Base-by-base conservation (phyloP, 306 rosid genomes). In the Gleditsia sinensis region DNA sequence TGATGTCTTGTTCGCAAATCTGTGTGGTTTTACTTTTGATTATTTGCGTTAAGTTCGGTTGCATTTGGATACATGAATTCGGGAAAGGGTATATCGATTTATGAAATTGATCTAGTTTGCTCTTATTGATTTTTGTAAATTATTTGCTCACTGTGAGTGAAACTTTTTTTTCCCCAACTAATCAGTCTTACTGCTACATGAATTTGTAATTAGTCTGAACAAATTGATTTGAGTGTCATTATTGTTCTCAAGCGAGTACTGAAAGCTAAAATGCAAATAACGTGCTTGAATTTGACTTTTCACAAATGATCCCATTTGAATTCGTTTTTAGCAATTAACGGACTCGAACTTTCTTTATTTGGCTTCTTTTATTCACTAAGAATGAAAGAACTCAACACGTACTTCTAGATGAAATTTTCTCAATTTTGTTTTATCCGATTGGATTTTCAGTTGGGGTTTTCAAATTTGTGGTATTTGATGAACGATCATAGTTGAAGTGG, bases 21-120 rank as follows among this genome's bases (percentile, higher is more conserved):
- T 4, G 8, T 42, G 13, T 49, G 61, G 4, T 46, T 64, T 64
- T 46, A 55, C 30, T 32, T 12, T 3, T 39, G 6, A 19, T 34
- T 39, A 0, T 69, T 14, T 3, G 67, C 7, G 20, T 39, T 30
- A 32, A 58, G 55, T 62, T 3, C 13, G 16, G 53, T 67, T 78
- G 40, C 42, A 4, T 33, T 43, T 32, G 28, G 24, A 49, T 73
- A 16, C 1, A 1, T 51, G 46, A 25, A 67, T 63, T 50, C 37
- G 9, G 32, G 27, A 42, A 32, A 19, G 27, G 43, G 13, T 50
- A 24, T 66, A 28, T 57, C 2, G 59, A 67, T 58, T 67, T 42
- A 40, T 24, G 39, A 42, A 51, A 42, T 65, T 66, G 69, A 39
- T 71, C 55, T 56, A 10, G 53, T 55, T 58, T 51, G 25, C 50